phyloP scores from a whole-genome alignment of 78 protist species.

The Trichosphaerium sp. region DNA sequence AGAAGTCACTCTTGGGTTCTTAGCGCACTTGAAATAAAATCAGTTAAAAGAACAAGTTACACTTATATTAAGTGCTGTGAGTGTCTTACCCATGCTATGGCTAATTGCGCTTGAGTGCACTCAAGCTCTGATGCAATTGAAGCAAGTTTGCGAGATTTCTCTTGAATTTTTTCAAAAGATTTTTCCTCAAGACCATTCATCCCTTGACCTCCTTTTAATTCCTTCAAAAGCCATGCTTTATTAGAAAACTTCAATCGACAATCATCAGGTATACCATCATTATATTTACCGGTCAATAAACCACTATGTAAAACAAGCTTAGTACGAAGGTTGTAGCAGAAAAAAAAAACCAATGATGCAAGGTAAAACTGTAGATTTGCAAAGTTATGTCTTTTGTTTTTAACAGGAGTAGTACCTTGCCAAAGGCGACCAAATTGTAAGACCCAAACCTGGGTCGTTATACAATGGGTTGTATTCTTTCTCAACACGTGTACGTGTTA shows the following conservation, averaged over 20 bases:
- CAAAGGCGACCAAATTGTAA: slow-evolving; percentile 41
- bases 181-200: not conserved
- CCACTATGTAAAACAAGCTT: slow-evolving; percentile 13
- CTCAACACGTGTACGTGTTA: slow-evolving; percentile 19
- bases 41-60: not conserved
- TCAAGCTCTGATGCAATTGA: slow-evolving; percentile 30
- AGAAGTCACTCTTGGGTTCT: slow-evolving; percentile 19
- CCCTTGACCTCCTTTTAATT: slow-evolving; percentile 5
- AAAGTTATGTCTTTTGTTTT: no score
- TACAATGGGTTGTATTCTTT: slow-evolving; percentile 23
- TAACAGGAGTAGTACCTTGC: not conserved
- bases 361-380: no score
- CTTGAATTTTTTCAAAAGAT: not conserved
- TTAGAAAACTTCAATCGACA: slow-evolving; percentile 7
- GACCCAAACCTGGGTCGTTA: slow-evolving; percentile 13
- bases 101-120: slow-evolving; percentile 16
- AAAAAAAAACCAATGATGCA: no score
- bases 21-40: not conserved
- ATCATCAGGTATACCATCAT: slow-evolving; percentile 20
- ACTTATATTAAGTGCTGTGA: not conserved
- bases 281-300: slow-evolving; percentile 41
- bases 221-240: not conserved
- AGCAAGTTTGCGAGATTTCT: not conserved
- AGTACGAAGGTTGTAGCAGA: not conserved
- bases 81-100: slow-evolving; percentile 47